phyloP scores from a whole-genome alignment of 495 filamentous ascomycete genomes.

The Viridothelium virens region DNA sequence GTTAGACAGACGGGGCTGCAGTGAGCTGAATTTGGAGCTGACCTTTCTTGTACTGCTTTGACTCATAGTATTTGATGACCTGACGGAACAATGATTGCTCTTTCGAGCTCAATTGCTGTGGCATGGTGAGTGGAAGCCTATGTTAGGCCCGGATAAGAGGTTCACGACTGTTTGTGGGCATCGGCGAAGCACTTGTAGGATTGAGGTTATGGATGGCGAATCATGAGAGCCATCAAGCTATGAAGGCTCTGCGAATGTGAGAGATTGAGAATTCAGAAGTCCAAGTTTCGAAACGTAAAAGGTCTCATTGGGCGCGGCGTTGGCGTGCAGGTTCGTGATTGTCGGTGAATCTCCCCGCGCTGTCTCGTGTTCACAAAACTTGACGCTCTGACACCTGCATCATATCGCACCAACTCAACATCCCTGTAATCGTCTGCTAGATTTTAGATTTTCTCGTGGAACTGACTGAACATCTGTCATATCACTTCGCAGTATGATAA shows the following conservation, averaged over 20 bases:
- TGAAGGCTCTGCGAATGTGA: not conserved
- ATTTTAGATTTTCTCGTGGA: too few species aligned
- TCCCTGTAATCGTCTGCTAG: too few species aligned
- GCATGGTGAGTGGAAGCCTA: constrained; percentile 43
- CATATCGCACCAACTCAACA: too few species aligned
- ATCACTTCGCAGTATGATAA: too few species aligned
- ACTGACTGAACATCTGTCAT: too few species aligned
- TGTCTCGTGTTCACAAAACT: not conserved
- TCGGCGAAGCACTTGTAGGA: not conserved
- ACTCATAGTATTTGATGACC: constrained; percentile 90
- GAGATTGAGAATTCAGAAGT: not conserved
- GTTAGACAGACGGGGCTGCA: not conserved
- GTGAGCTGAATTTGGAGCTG: constrained; percentile 12
- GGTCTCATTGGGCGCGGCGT: not conserved
- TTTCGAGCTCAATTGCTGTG: constrained; percentile 78
- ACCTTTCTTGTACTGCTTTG: constrained; percentile 98
- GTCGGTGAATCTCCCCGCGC: constrained; percentile 1
- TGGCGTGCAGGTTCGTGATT: not conserved
- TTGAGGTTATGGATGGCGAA: not conserved
- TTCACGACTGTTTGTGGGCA: constrained; percentile 7
- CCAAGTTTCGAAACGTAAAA: constrained; percentile 10
- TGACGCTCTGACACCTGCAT: not conserved
- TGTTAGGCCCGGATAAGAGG: not conserved
- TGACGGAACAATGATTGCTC: constrained; percentile 88
- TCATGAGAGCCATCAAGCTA: not conserved